Percentiles rank a stretch among this genome's conserved stretches.
phyloP scores from a whole-genome alignment of 106 monocot species.

The Dactylorhiza incarnata region DNA sequence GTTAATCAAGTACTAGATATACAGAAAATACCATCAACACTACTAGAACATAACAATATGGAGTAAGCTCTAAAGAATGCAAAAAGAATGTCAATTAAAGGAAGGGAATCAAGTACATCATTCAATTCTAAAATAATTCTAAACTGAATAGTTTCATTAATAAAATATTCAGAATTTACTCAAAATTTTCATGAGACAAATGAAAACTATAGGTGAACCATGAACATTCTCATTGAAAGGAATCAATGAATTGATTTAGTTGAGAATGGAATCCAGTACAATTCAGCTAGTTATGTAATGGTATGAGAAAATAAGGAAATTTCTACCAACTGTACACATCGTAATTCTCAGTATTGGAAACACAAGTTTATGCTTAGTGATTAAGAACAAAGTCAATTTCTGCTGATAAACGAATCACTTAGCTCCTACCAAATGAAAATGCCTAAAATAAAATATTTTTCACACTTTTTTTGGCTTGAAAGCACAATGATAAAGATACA shows the following conservation, averaged over 20 bases:
- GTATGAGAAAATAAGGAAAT: background rate
- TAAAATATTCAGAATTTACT: background rate
- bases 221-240: background rate
- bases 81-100: background rate
- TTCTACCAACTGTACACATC: background rate
- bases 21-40: background rate
- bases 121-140: background rate
- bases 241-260: background rate
- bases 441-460: background rate
- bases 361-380: background rate
- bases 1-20: background rate
- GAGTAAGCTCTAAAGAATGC: background rate
- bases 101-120: background rate
- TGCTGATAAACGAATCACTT: background rate
- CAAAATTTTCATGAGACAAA: background rate
- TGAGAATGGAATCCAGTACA: background rate
- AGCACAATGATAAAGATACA: background rate
- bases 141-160: background rate
- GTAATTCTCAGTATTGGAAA: background rate
- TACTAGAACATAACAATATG: background rate
- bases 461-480: background rate
- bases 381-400: background rate
- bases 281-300: background rate
- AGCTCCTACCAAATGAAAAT: background rate
- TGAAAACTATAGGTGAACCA: background rate